A percentile compares a stretch with the other conserved stretches of the same genome.
These are phyloP conservation scores for Chlamydomonas asymmetrica DNA, from an alignment of 139 green algal species.

Conservation along the genomic window DNA sequence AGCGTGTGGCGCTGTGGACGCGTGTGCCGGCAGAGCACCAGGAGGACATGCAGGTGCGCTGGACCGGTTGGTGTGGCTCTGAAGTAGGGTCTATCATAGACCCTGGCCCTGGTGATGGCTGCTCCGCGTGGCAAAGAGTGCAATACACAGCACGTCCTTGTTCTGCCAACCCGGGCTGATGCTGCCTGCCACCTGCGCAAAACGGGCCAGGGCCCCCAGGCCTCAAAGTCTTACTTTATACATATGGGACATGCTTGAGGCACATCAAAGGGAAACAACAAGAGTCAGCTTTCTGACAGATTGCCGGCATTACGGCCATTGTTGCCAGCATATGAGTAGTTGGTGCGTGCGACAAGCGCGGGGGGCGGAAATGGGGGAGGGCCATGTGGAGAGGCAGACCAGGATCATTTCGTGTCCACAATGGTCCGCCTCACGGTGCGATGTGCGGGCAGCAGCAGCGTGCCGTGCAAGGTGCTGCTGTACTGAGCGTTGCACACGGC, in stretches of 20 bases:
- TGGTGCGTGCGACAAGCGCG: too few relatives aligned
- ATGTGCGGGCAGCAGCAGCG: background rate
- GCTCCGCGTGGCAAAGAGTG: background rate
- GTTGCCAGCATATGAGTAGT: too few relatives aligned
- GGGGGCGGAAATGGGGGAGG: too few relatives aligned
- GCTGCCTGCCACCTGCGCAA: background rate
- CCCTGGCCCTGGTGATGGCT: background rate
- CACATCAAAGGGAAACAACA: too few relatives aligned
- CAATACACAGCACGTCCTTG: background rate
- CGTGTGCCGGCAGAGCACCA: slow-evolving; percentile 22
- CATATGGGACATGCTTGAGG: too few relatives aligned
- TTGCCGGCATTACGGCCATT: too few relatives aligned
- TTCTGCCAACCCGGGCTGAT: background rate
- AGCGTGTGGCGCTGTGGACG: slow-evolving; percentile 21
- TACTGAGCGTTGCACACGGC: background rate
- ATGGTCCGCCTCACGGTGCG: too few relatives aligned
- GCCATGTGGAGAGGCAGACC: background rate
- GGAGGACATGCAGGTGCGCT: slow-evolving; percentile 37
- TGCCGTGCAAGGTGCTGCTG: background rate
- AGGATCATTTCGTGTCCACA: background rate
- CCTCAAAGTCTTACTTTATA: too few relatives aligned
- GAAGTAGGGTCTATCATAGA: background rate
- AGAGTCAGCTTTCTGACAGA: too few relatives aligned
- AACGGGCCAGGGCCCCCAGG: background rate
- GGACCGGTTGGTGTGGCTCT: background rate